Evolutionary conservation across 768 basidiomycete species (phyloP), one percentile per base, ranked within the genome.

Genomic region (Lactarius indigo): DNA sequence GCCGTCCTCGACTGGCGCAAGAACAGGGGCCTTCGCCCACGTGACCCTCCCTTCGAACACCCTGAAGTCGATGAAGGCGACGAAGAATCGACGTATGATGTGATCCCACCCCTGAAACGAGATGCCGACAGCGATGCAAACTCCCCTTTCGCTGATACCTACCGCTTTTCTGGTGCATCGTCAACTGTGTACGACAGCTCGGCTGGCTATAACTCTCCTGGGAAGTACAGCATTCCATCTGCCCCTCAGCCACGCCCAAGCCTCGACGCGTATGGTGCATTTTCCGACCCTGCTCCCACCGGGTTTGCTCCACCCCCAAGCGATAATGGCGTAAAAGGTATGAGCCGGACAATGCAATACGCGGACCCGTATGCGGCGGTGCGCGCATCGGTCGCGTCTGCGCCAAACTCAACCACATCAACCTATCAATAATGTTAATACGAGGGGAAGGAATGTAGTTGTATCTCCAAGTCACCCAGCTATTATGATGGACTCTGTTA

Each of bases 311-410:
- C 77, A 31, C 67, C 71, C 2, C 72, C 81, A 18, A 66, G 76
- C 12, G 73, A 84, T 64, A 74, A 79, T 37, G 79, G 78, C 2
- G 84, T 9, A 20, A 15, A 85, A 20, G 83, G 86, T 31, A 79
- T 94, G 44, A 94, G 92, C 76, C 79, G 93, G 74, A 96, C 94
- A 62, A 95, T 96, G 94, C 92, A 95, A 75, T 92, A 94, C 72
- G 92, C 92, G 28, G 76, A 94, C 73, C 92, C 92, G 10, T 94
- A 94, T 73, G 90, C 91, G 15, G 89, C 88, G 13, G 90, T 94
- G 41, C 82, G 90, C 20, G 88, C 88, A 5, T 72, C 74, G 20
- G 55, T 78, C 31, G 33, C 59, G 28, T 44, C 61, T 35, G 41
- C 26, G 31, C 23, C 60, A 15, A 54, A 56, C 10, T 37, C 67